These are phyloP conservation scores for Moesziomyces sp. DNA, from an alignment of 1,284 basidiomycete genomes.

Conservation along the genomic window DNA sequence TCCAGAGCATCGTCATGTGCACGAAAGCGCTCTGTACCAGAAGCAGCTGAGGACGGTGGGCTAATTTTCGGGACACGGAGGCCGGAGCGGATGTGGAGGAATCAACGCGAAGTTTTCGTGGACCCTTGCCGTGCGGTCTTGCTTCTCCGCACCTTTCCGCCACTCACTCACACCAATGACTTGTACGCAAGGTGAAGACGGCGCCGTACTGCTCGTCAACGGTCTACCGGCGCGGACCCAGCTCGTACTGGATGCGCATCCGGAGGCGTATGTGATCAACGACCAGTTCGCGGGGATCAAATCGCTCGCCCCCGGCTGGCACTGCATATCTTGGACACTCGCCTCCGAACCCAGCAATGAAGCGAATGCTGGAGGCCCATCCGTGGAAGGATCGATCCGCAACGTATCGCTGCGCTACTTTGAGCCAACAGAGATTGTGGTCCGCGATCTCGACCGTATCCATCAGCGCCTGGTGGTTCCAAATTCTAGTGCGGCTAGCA, in stretches of 20 bases:
- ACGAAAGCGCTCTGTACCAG: too few species aligned
- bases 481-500: not conserved
- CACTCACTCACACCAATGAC: not conserved
- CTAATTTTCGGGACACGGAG: not conserved
- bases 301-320: constrained; percentile 33
- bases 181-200: not conserved
- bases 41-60: too few species aligned
- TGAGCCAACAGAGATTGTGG: constrained; percentile 7
- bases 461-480: constrained; percentile 23
- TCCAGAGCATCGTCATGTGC: too few species aligned
- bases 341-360: not conserved
- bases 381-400: constrained; percentile 4
- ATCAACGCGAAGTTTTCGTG: not conserved
- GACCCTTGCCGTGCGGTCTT: too few species aligned
- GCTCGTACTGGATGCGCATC: constrained; percentile 25
- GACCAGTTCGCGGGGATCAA: constrained; percentile 42
- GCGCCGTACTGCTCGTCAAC: constrained; percentile 21
- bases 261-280: constrained; percentile 30
- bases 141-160: too few species aligned
- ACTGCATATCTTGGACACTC: constrained; percentile 42
- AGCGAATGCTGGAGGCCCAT: not conserved
- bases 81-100: not conserved
- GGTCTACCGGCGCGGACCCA: constrained; percentile 28
- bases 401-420: constrained; percentile 23
- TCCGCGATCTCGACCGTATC: constrained; percentile 19